phyloP scores from a whole-genome alignment of 208 protist genomes.

The Acanthamoeba sp. region DNA sequence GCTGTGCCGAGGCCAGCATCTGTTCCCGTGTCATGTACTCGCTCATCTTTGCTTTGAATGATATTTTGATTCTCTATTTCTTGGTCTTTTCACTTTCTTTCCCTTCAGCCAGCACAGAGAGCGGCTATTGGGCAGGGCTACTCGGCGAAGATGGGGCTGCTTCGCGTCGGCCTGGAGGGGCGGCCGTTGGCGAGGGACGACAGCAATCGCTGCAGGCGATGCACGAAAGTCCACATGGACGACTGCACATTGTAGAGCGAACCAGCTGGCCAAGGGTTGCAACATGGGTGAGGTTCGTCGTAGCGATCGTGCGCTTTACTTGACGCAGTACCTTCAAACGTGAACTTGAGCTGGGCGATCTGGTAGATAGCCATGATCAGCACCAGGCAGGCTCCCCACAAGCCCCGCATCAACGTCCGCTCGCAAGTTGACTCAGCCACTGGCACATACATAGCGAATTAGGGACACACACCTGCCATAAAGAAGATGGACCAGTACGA shows the following conservation, averaged over 20 bases:
- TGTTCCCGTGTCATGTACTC: background rate
- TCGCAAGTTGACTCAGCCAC: constrained; percentile 19
- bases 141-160: too few species aligned
- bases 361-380: background rate
- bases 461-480: background rate
- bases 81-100: background rate
- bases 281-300: background rate
- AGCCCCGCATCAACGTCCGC: constrained; percentile 29
- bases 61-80: background rate
- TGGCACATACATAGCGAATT: background rate
- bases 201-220: background rate
- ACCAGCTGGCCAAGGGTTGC: background rate
- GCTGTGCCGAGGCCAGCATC: constrained; percentile 47
- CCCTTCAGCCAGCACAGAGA: background rate
- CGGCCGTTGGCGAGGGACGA: background rate
- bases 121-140: too few species aligned
- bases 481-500: too few species aligned
- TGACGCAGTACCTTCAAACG: constrained; percentile 2
- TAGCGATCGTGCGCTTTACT: too few species aligned
- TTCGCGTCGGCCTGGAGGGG: too few species aligned
- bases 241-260: background rate
- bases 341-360: background rate
- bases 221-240: background rate
- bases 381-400: constrained; percentile 1
- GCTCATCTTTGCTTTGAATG: background rate